Percentiles rank a stretch among this genome's conserved stretches.
Evolutionary conservation across 2,329 filamentous ascomycete species (phyloP).

Genomic region (Alternaria ethzedia): DNA sequence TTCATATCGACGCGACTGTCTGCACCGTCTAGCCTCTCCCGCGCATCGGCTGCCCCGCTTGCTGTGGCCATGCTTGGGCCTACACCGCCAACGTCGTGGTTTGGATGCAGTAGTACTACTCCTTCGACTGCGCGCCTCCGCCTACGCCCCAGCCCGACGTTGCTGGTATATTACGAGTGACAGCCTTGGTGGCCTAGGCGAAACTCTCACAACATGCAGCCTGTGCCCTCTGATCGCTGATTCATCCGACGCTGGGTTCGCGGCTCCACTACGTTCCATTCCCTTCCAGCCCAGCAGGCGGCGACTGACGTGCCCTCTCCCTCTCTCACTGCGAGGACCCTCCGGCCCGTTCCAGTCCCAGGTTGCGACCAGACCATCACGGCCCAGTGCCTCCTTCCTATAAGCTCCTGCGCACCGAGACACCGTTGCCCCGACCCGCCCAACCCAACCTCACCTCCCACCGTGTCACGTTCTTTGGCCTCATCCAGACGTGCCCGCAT

Average conservation of each 20-base stretch:
- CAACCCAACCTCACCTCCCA: constrained; percentile 1
- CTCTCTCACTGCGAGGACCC: constrained; percentile 5
- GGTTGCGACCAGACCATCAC: constrained; percentile 3
- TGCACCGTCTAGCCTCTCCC: background rate
- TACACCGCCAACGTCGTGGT: constrained; percentile 20
- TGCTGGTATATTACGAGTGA: constrained; percentile 25
- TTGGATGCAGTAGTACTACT: constrained; percentile 23
- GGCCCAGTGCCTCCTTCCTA: constrained; percentile 22
- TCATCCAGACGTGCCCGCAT: constrained; percentile 39
- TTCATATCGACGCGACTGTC: background rate
- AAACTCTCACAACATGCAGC: constrained; percentile 22
- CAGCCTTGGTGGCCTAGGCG: constrained; percentile 15
- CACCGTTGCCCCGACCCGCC: constrained; percentile 23
- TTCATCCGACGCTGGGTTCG: constrained; percentile 26
- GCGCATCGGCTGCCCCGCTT: constrained; percentile 5
- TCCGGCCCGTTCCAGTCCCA: background rate
- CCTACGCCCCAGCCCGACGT: constrained; percentile 29
- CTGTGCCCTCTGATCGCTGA: constrained; percentile 25
- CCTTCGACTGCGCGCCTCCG: constrained; percentile 18
- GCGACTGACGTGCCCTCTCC: constrained; percentile 3
- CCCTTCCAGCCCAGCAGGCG: constrained; percentile 29
- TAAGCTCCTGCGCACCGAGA: constrained; percentile 24
- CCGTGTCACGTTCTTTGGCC: constrained; percentile 37
- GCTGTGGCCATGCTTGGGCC: constrained; percentile 18
- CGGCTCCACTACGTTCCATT: constrained; percentile 37